phyloP scores from a whole-genome alignment of 2,329 filamentous ascomycete species.

The Fusarium graminum region DNA sequence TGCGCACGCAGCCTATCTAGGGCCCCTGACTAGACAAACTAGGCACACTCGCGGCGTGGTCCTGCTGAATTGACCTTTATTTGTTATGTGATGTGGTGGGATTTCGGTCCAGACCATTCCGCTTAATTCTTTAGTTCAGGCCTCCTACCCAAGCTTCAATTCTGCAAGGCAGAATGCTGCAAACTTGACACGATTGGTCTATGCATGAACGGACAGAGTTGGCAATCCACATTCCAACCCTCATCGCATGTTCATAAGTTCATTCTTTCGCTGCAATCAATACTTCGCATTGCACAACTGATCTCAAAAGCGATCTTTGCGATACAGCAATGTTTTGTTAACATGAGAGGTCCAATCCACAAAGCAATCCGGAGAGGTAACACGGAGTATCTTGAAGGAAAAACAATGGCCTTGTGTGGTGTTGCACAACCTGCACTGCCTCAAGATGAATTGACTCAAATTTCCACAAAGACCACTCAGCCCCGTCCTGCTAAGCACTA shows the following conservation, averaged over 20 bases:
- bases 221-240: not conserved
- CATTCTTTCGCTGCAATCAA: not conserved
- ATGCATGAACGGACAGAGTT: not conserved
- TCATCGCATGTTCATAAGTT: not conserved
- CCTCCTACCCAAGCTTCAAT: not conserved
- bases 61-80: not conserved
- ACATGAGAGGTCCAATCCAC: not conserved
- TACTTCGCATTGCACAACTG: not conserved
- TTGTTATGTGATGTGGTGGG: not conserved
- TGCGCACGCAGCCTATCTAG: not conserved
- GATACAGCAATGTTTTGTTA: not conserved
- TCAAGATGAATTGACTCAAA: slow-evolving; percentile 12
- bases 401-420: slow-evolving; percentile 6
- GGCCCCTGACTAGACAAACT: not conserved
- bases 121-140: not conserved
- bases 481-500: slow-evolving; percentile 10
- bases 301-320: not conserved
- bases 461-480: slow-evolving; percentile 21
- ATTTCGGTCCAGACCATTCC: slow-evolving; percentile 7
- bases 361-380: not conserved
- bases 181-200: not conserved
- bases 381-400: not conserved
- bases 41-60: not conserved
- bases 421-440: slow-evolving; percentile 14
- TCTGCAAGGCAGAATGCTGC: not conserved